Evolutionary conservation across 768 basidiomycete species (phyloP), one percentile per base, ranked within the genome.

Genomic region (Leccinum subtestaceum): DNA sequence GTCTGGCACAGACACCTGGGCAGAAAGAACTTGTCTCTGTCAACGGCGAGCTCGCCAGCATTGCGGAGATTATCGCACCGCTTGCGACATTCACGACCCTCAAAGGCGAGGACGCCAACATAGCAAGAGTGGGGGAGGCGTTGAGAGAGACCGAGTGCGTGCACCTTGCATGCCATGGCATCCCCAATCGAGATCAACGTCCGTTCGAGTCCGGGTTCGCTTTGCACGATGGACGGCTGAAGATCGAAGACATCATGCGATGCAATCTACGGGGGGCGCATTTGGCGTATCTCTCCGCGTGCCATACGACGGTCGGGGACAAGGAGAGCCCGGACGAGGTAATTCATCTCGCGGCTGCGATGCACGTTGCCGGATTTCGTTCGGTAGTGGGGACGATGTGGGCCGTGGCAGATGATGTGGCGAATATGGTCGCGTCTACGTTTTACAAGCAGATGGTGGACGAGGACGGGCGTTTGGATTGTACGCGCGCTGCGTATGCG

Each of bases 111-210:
- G 21, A 52, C 15, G 51, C 51, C 7, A 52, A 1, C 2, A n/a
- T 52, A 8, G 23, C 36, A 6, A 53, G 38, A n/a, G 58, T 67
- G 3, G 10, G 57, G 3, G 25, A 54, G 12, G 53, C 19, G 15
- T 40, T 68, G 2, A 45, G 21, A 19, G n/a, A 34, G 25, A 51
- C 60, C 34, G 19, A 51, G 3, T 72, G 56, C 57, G 62, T 64
- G 9, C 70, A 72, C 43, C 60, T 72, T 19, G 66, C 68, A 0
- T 71, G 68, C 21, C 70, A 72, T 32, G 70, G 65, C 2, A 8
- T 45, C 7, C 63, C 59, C n/a, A 52, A 58, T 9, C 13, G 3
- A 4, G 6, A 25, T 15, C 43, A 36, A 38, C 36, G 36, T 3
- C 68, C 70, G 7, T 64, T 68, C 49, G 49, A 70, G 36, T 65